Evolutionary conservation across 192 early-diverging fungal species (phyloP).

Genomic region (Linnemannia hyalina): DNA sequence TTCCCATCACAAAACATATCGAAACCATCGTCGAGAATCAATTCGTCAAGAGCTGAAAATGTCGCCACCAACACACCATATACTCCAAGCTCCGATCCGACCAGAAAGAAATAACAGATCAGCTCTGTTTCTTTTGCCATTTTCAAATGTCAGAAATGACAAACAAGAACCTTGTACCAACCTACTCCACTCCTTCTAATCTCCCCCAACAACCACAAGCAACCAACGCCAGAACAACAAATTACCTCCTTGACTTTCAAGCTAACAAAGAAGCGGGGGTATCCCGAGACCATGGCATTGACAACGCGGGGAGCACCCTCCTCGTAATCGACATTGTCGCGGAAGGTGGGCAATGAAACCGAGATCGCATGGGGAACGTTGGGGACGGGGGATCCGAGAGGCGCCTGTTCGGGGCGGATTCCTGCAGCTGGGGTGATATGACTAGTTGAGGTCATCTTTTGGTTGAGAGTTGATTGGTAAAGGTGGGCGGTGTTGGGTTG

Average conservation of each 20-base stretch:
- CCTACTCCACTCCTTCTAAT: background rate
- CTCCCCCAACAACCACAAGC: background rate
- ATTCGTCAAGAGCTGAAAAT: constrained; percentile 2
- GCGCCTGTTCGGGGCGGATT: constrained; percentile 45
- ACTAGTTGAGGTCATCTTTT: constrained; percentile 14
- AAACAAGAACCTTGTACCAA: background rate
- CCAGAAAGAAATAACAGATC: background rate
- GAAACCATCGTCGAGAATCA: background rate
- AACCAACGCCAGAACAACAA: background rate
- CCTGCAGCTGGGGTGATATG: constrained; percentile 43
- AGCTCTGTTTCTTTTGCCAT: background rate
- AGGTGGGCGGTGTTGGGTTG: background rate
- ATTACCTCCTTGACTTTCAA: constrained; percentile 76
- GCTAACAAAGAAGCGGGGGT: constrained; percentile 95
- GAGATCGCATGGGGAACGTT: constrained; percentile 87
- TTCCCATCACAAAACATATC: background rate
- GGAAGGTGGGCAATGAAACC: constrained; percentile 91
- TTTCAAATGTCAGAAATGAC: background rate
- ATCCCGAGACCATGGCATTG: constrained; percentile 82
- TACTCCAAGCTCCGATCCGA: background rate
- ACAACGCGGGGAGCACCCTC: constrained; percentile 83
- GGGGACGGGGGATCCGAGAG: constrained; percentile 82
- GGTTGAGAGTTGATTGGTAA: background rate
- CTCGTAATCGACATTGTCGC: constrained; percentile 93
- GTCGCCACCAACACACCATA: constrained; percentile 1